Evolutionary conservation across 306 rosid species (phyloP).

Genomic region (Lathyrus tuberosus): DNA sequence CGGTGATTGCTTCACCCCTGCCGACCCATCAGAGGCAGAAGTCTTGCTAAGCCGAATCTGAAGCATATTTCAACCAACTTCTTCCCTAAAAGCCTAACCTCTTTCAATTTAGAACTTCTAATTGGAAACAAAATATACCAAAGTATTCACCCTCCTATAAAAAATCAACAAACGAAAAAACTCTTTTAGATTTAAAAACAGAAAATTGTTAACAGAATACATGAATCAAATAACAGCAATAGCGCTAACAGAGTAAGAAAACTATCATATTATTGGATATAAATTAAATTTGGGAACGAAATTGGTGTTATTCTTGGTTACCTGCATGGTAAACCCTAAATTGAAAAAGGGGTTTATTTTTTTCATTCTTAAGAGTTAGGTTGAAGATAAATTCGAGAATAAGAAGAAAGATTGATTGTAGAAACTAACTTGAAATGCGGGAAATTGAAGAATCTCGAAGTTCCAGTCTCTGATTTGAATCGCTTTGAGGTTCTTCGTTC

Average conservation of each 20-base stretch:
- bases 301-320: neutral
- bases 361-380: neutral
- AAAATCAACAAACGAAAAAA: neutral
- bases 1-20: slow-evolving; percentile 60
- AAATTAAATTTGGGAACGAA: neutral
- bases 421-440: slow-evolving; percentile 17
- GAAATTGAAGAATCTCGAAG: neutral
- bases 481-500: slow-evolving; percentile 3
- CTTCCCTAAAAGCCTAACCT: slow-evolving; percentile 25
- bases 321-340: slow-evolving; percentile 31
- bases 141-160: slow-evolving; percentile 5
- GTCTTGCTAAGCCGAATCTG: slow-evolving; percentile 89
- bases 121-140: neutral
- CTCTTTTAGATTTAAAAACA: slow-evolving; percentile 3
- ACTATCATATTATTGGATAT: neutral
- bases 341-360: neutral
- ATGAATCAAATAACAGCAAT: neutral
- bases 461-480: slow-evolving; percentile 2
- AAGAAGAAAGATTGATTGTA: neutral
- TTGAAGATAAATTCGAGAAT: slow-evolving; percentile 7
- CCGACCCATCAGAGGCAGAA: slow-evolving; percentile 64
- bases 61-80: slow-evolving; percentile 63
- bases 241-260: neutral
- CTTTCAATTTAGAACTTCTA: slow-evolving; percentile 23
- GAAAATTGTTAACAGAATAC: neutral